Base-by-base conservation (phyloP, 1,139 yeast species). In the Wickerhamiella infanticola region DNA sequence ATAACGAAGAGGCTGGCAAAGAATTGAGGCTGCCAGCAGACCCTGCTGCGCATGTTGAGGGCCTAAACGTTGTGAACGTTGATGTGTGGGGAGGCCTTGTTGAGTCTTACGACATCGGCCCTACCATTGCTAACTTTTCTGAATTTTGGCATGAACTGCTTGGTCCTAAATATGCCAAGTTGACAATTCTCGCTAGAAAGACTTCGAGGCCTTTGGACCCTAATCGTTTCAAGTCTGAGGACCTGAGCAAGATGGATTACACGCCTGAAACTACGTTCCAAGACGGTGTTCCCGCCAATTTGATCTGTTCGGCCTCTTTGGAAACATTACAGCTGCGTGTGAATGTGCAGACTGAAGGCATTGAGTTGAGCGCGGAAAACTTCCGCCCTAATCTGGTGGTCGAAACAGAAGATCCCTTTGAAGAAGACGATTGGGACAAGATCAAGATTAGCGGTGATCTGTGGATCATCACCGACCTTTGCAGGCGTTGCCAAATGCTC, bases 341-440 rank as follows among this genome's bases (percentile, higher is more conserved):
- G 23, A 42, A 33, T 7, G 47, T 46, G 7, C 40, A 47, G 33
- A 45, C 57, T 11, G 46, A 51, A n/a, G 50, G 59, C 5, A 58
- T 56, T 1, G 44, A 18, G 38, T 42, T 60, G 18, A 31, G 44
- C 3, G 45, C 59, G 3, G 50, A 56, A 13, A 61, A 64, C 45
- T 69, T 69, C 58, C 55, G 74, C 33, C 70, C 72, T 24, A 69
- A 70, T 48, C 37, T 69, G 8, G 59, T 68, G 0, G 55, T 69
- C 3, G 51, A 53, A 5, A 57, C 63, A 3, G 55, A 50, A 4
- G 56, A 51, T 42, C 59, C 67, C 2, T 64, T 63, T 54, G 63
- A 58, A 33, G 69, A 67, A 45, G 73, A 70, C 48, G 56, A 58
- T 35, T 67, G 71, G 67, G 57, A 58, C 42, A 50, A 53, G 27